Base-by-base conservation (phyloP, 2,329 filamentous ascomycete genomes). In the Chaetomium globosum region DNA sequence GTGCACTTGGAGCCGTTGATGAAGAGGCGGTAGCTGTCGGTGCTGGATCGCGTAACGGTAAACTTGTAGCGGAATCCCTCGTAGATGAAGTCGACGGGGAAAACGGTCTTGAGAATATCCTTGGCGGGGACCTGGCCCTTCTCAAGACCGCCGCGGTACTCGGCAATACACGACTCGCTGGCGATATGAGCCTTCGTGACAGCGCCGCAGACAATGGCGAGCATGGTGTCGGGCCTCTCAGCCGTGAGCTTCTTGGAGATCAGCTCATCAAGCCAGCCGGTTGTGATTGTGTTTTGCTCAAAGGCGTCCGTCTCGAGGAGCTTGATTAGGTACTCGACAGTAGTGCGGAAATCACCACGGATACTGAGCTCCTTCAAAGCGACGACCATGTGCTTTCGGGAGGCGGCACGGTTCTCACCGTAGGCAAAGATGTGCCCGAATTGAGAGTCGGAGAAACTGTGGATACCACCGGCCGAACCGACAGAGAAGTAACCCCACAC, bases 401-500 rank as follows among this genome's bases (percentile, higher is more conserved):
- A 99, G 30, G 95, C 93, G 59, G 93, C 90, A 78, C 95, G 89
- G 82, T 96, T 99, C 84, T 99, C 95, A 67, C 95, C 95, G 73
- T 98, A 99, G 60, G 95, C 96, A 79, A 99, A 99, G 73, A 99
- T 99, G 81, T 99, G 95, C 80, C 95, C 95, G 73, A 99, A 99
- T 76, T 99, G 95, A 75, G 91, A 96, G 82, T 99, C 95, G 8
- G 95, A 98, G 85, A 97, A 99, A 79, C 92, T 97, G 87, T 99
- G 95, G 71, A 99, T 99, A 79, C 93, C 93, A 81, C 93, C 94
- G 63, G 93, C 89, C 10, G 93, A 95, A 82, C 93, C 92, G 78
- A 99, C 95, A 61, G 95, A 99, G 87, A 99, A 99, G 81, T 99
- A 99, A 85, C 95, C 95, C 95, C 95, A 99, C 64, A 98, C 95